Evolutionary conservation across 2,329 filamentous ascomycete genomes (phyloP).

Genomic region (Arachnomyces sp.): DNA sequence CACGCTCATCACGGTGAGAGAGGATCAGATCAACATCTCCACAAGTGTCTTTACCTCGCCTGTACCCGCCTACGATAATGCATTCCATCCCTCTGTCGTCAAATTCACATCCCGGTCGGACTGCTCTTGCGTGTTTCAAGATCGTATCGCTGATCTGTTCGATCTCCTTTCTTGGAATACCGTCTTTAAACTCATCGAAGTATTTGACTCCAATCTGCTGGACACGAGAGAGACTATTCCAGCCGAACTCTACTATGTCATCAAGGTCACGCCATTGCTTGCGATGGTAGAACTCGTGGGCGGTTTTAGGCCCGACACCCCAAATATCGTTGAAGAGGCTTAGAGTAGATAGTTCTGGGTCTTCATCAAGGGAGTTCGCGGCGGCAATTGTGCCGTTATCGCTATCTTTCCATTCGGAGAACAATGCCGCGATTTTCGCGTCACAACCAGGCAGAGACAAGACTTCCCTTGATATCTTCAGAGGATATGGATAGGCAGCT

Average conservation of each 20-base stretch:
- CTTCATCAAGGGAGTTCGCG: conserved; percentile 53
- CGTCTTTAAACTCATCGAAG: conserved; percentile 71
- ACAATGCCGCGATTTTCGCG: conserved; percentile 67
- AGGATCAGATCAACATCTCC: conserved; percentile 84
- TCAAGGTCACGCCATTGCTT: conserved; percentile 75
- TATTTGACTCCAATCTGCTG: conserved; percentile 94
- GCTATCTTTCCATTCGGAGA: conserved; percentile 60
- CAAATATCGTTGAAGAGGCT: conserved; percentile 74
- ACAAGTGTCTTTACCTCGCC: conserved; percentile 62
- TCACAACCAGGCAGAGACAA: conserved; percentile 67
- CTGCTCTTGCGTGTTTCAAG: conserved; percentile 55
- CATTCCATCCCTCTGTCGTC: conserved; percentile 43
- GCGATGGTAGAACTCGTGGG: conserved; percentile 68
- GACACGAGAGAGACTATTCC: conserved; percentile 63
- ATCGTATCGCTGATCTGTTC: conserved; percentile 59
- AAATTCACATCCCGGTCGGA: conserved; percentile 43
- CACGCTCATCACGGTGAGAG: conserved; percentile 62
- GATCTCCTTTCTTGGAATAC: conserved; percentile 66
- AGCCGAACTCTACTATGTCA: conserved; percentile 76
- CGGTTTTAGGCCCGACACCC: conserved; percentile 80
- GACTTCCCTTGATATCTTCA: conserved; percentile 40
- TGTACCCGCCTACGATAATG: conserved; percentile 69
- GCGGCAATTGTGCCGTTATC: conserved; percentile 53
- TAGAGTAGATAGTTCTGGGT: conserved; percentile 57
- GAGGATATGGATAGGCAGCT: conserved; percentile 63